Evolutionary conservation across 2,329 filamentous ascomycete species (phyloP), one percentile per base, ranked within the genome.

Genomic region (Fusarium nodosum): DNA sequence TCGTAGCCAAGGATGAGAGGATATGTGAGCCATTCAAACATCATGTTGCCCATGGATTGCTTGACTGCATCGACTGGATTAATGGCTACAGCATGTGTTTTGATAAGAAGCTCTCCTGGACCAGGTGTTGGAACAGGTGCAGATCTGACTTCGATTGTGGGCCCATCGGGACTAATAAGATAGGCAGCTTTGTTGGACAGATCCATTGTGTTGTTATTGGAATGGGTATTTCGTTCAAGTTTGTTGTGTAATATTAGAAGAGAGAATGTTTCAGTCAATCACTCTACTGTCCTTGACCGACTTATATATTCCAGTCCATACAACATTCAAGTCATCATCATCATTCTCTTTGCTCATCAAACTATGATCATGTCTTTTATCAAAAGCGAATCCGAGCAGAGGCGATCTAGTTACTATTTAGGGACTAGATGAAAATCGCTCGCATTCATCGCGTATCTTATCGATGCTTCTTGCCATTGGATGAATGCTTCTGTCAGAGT

Each of bases 31-130:
- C 60, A 63, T 6, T 63, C 58, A 7, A 63, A 63, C 58, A 63
- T 63, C 60, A 63, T 63, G 26, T 63, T 63, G 0, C 58, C 58
- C 60, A 63, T 63, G 0, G 58, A 56, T 8, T 56, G 58, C 3
- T 63, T 63, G 20, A 63, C 50, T 8, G 36, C 58, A 6, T 63
- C 60, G 0, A 63, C 42, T 1, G 50, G 36, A 1, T 63, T 63
- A 3, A 63, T 48, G 4, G 60, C 50, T 2, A 48, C 7, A 2
- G 60, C 58, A 5, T 48, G 26, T 13, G 36, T 44, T 24, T 6
- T 44, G 3, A 63, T 0, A 0, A 63, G 60, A 0, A 63, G 15
- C 3, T 63, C 60, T 3, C 45, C 33, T 22, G 30, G 30, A 2
- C 50, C 22, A 2, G 26, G 58, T 2, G 33, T 6, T 13, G 58